Evolutionary conservation across 257 asterid species (phyloP).

Genomic region (Nicotiana undulata): DNA sequence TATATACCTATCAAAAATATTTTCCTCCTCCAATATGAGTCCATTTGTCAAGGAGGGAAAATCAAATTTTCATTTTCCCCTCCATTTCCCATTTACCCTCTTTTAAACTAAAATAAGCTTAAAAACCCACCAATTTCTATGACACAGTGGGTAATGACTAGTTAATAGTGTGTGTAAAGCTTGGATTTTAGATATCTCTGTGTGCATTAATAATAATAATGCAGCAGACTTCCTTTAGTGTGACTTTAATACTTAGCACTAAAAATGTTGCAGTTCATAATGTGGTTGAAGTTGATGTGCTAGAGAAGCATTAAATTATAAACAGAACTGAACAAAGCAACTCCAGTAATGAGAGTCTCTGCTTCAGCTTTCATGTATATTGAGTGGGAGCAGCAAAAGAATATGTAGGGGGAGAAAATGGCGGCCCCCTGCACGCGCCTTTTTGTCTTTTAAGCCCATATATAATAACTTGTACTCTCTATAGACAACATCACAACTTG

Average conservation of each 20-base stretch:
- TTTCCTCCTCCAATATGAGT: too few relatives aligned
- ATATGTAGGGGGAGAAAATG: background rate
- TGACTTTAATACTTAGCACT: background rate
- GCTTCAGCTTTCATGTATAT: background rate
- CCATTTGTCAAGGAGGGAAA: too few relatives aligned
- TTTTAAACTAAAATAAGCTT: too few relatives aligned
- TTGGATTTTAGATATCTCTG: too few relatives aligned
- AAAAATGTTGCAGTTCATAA: background rate
- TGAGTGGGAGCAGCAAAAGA: background rate
- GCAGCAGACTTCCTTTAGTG: background rate
- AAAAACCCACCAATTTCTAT: too few relatives aligned
- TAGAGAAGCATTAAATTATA: background rate
- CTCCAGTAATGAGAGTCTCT: background rate
- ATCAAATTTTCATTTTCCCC: too few relatives aligned
- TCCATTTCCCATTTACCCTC: too few relatives aligned
- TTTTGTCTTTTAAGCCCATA: background rate
- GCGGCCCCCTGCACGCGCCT: background rate
- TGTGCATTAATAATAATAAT: too few relatives aligned
- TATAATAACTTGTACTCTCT: background rate
- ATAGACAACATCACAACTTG: background rate
- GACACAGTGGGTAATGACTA: background rate
- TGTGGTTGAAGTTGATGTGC: background rate
- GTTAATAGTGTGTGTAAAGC: too few relatives aligned
- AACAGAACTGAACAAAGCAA: background rate
- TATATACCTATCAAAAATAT: too few relatives aligned